Evolutionary conservation across 345 rosid species (phyloP).

Genomic region (Combretum micranthum): DNA sequence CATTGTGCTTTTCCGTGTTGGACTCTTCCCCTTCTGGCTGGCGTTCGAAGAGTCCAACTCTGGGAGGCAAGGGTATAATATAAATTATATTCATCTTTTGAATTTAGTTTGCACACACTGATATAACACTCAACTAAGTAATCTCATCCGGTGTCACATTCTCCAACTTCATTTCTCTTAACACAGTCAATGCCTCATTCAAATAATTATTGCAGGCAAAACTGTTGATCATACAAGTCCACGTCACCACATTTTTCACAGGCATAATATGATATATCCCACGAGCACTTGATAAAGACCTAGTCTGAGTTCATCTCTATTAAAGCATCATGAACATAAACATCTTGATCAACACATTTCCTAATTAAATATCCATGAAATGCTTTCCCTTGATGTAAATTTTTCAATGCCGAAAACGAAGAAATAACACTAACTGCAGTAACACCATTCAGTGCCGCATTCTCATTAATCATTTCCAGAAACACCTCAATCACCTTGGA

Average conservation of each 20-base stretch:
- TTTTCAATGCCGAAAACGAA: conserved; percentile 11
- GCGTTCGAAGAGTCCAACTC: too few species aligned
- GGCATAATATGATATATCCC: conserved; percentile 18
- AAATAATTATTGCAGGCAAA: conserved; percentile 14
- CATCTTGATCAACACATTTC: conserved; percentile 12
- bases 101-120: conserved; percentile 33
- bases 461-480: conserved; percentile 7
- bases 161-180: conserved; percentile 25
- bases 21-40: too few species aligned
- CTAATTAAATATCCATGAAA: conserved; percentile 18
- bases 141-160: conserved; percentile 28
- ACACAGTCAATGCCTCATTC: conserved; percentile 28
- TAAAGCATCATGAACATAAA: conserved; percentile 21
- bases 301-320: too few species aligned
- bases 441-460: conserved; percentile 7
- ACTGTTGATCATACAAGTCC: conserved; percentile 30
- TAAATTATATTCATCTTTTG: too few species aligned
- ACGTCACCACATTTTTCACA: conserved; percentile 25
- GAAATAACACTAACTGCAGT: conserved; percentile 18
- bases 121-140: conserved; percentile 28
- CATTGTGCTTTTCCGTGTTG: too few species aligned
- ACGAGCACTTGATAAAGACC: conserved; percentile 16
- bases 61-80: too few species aligned
- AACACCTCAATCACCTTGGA: conserved; percentile 14
- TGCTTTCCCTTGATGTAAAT: conserved; percentile 18